phyloP scores from a whole-genome alignment of 2,329 filamentous ascomycete genomes.

The Cladosporium sp. region DNA sequence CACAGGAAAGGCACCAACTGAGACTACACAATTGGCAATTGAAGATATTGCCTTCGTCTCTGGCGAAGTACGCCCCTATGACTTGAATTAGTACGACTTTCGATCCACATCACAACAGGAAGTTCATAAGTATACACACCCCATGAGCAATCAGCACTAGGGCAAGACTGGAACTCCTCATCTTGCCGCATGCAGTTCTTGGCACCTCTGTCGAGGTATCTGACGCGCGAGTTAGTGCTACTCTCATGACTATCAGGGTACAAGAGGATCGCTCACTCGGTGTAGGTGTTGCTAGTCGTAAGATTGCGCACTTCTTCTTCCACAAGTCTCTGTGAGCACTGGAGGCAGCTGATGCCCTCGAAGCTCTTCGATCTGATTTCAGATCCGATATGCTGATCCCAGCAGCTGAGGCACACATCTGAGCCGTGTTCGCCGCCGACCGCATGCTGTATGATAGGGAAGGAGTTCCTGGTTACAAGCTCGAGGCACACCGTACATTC shows the following conservation, averaged over 20 bases:
- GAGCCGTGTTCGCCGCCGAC: background rate
- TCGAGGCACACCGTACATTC: slow-evolving; percentile 26
- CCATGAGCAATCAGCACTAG: slow-evolving; percentile 9
- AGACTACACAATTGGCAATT: slow-evolving; percentile 27
- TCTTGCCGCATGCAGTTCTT: slow-evolving; percentile 12
- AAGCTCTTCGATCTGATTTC: slow-evolving; percentile 5
- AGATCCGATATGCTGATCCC: slow-evolving; percentile 23
- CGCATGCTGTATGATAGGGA: slow-evolving; percentile 19
- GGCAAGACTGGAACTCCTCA: slow-evolving; percentile 13
- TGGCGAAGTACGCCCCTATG: slow-evolving; percentile 26
- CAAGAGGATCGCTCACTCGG: slow-evolving; percentile 20
- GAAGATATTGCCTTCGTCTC: slow-evolving; percentile 31
- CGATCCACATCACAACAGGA: too few relatives aligned
- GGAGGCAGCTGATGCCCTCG: slow-evolving; percentile 24
- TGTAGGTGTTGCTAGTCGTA: slow-evolving; percentile 9
- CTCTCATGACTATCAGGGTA: background rate
- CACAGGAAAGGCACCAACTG: slow-evolving; percentile 30
- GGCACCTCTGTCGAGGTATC: slow-evolving; percentile 24
- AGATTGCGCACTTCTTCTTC: slow-evolving; percentile 25
- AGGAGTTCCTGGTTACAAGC: slow-evolving; percentile 10
- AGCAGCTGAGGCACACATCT: slow-evolving; percentile 26
- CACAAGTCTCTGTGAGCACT: slow-evolving; percentile 24
- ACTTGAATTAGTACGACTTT: background rate
- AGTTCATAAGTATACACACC: background rate
- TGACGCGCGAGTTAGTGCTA: background rate